phyloP scores from a whole-genome alignment of 2,329 filamentous ascomycete species.

The Chaetomium sp. region DNA sequence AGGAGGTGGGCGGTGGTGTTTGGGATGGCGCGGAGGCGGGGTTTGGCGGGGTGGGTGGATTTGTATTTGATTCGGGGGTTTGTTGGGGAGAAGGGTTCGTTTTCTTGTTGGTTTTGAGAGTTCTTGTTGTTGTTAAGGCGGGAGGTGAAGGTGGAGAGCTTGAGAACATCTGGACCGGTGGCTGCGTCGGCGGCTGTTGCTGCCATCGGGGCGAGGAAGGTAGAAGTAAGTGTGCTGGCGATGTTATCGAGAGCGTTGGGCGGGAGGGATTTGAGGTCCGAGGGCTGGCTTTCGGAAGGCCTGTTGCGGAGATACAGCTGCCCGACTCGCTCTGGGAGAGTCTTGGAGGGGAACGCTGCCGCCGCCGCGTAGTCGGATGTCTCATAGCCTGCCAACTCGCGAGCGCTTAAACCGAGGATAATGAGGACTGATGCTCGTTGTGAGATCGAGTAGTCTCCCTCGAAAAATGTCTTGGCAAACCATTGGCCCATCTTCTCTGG shows the following conservation, averaged over 20 bases:
- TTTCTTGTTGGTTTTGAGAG: constrained; percentile 19
- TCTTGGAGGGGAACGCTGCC: constrained; percentile 76
- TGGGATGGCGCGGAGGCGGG: constrained; percentile 59
- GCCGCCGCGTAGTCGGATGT: constrained; percentile 53
- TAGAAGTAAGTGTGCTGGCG: constrained; percentile 65
- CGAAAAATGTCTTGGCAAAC: constrained; percentile 84
- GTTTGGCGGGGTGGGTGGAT: constrained; percentile 29
- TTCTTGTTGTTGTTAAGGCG: constrained; percentile 54
- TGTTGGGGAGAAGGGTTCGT: neutral
- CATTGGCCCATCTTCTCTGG: constrained; percentile 79
- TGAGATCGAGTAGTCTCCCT: constrained; percentile 85
- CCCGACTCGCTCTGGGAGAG: constrained; percentile 73
- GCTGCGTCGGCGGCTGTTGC: constrained; percentile 77
- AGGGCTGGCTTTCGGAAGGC: constrained; percentile 36
- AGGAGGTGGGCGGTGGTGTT: constrained; percentile 81
- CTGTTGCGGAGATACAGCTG: constrained; percentile 61
- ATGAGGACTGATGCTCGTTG: constrained; percentile 83
- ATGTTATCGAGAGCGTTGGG: constrained; percentile 68
- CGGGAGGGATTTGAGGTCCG: constrained; percentile 54
- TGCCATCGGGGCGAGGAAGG: constrained; percentile 80
- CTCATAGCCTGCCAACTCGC: constrained; percentile 81
- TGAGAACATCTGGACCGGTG: constrained; percentile 80
- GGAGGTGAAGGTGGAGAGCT: constrained; percentile 85
- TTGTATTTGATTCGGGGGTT: constrained; percentile 38
- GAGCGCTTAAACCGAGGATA: constrained; percentile 76